Percentiles rank a stretch among this genome's conserved stretches.
Conservation (phyloP, 225 moss, liverwort and hornwort genomes). For the Thuidium tamariscinum region DNA sequence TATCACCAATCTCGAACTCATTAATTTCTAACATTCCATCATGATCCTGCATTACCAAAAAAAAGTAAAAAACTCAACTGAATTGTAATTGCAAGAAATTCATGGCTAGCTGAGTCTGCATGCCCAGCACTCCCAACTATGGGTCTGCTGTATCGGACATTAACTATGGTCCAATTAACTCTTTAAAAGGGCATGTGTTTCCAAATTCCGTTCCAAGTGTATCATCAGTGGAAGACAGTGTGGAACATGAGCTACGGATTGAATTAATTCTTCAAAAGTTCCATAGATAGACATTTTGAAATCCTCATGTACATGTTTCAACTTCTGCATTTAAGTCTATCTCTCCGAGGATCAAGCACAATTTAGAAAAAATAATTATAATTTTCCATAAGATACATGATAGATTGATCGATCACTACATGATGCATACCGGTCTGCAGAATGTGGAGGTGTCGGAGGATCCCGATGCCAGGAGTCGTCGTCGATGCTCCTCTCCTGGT, state of each 20-base stretch:
- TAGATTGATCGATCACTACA: neutral
- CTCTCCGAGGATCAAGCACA: neutral
- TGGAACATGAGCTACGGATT: neutral
- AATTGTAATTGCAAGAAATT: neutral
- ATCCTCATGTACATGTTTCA: neutral
- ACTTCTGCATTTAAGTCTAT: neutral
- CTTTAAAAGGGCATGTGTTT: too few relatives aligned
- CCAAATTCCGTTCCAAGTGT: too few relatives aligned
- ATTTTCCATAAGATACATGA: neutral
- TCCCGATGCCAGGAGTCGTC: slow-evolving; percentile 1
- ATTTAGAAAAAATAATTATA: neutral
- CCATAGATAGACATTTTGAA: neutral
- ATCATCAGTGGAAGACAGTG: too few relatives aligned
- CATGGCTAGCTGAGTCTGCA: neutral
- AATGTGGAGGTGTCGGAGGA: neutral
- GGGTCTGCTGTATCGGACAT: neutral
- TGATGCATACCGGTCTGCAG: slow-evolving; percentile 1
- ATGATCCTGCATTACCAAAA: neutral
- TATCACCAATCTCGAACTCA: neutral
- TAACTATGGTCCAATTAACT: too few relatives aligned
- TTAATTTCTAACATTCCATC: neutral
- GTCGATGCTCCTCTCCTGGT: neutral
- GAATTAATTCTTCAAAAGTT: neutral
- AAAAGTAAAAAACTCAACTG: too few relatives aligned
- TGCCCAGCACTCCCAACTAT: neutral